Evolutionary conservation across 495 filamentous ascomycete genomes (phyloP).

Genomic region (Oidiodendron maius): DNA sequence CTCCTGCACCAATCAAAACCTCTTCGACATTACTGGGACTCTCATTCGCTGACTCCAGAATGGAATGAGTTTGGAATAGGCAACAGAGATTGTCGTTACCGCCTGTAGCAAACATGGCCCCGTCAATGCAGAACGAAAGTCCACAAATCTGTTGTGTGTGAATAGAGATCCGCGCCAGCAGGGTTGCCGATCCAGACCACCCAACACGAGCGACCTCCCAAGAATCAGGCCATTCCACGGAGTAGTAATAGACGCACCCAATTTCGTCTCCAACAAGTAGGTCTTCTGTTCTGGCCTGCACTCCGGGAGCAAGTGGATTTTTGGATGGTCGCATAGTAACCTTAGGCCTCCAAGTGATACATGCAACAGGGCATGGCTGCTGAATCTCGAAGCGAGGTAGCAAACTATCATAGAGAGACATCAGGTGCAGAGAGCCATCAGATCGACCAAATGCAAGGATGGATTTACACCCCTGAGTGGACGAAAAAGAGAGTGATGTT

Average conservation of each 20-base stretch:
- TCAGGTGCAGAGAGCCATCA: conserved; percentile 50
- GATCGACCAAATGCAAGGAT: conserved; percentile 85
- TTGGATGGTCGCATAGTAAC: conserved; percentile 35
- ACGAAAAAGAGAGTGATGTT: conserved; percentile 86
- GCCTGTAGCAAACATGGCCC: conserved; percentile 74
- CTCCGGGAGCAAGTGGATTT: conserved; percentile 27
- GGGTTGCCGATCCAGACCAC: conserved; percentile 72
- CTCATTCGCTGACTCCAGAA: conserved; percentile 34
- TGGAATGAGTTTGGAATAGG: conserved; percentile 64
- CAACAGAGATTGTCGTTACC: conserved; percentile 89
- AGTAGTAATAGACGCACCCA: conserved; percentile 85
- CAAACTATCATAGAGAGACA: conserved; percentile 41
- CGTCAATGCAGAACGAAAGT: conserved; percentile 77
- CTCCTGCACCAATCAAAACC: conserved; percentile 6
- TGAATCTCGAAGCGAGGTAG: conserved; percentile 65
- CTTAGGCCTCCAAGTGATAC: conserved; percentile 61
- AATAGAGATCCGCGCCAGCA: conserved; percentile 68
- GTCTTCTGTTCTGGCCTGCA: conserved; percentile 59
- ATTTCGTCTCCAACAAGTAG: conserved; percentile 82
- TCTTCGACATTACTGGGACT: conserved; percentile 2
- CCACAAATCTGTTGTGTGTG: conserved; percentile 93
- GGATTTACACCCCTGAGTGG: conserved; percentile 61
- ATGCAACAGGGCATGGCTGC: conserved; percentile 67
- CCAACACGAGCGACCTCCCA: conserved; percentile 48
- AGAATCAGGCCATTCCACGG: conserved; percentile 73